These are phyloP conservation scores for Carex kokanica DNA, from an alignment of 176 grass and related monocot genomes.

Conservation along the genomic window DNA sequence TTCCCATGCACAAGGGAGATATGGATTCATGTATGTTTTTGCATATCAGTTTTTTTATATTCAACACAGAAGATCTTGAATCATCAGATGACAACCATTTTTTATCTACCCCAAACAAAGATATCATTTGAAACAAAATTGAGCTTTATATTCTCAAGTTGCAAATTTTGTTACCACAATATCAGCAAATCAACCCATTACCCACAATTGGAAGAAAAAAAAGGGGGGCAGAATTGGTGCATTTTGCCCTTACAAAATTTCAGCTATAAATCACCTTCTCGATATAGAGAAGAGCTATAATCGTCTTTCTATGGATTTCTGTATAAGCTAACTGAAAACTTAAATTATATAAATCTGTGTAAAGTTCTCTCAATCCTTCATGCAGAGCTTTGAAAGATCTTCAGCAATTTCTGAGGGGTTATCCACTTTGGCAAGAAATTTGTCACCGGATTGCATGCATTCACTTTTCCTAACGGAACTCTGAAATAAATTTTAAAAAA, in stretches of 20 bases:
- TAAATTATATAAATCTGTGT: background rate
- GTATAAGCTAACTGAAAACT: background rate
- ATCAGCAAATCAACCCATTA: background rate
- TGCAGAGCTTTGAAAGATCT: constrained; percentile 21
- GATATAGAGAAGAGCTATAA: background rate
- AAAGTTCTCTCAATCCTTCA: background rate
- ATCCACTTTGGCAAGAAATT: background rate
- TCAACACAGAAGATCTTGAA: too few relatives aligned
- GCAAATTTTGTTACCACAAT: background rate
- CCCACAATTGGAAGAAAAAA: background rate
- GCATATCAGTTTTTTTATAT: too few relatives aligned
- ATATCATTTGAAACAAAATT: background rate
- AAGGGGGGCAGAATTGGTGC: too few relatives aligned
- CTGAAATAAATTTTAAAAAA: background rate
- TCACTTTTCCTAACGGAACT: background rate
- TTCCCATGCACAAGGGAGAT: too few relatives aligned
- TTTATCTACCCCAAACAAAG: too few relatives aligned
- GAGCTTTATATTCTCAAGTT: background rate
- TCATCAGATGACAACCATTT: too few relatives aligned
- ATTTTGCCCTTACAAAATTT: background rate
- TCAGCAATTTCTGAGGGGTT: constrained; percentile 2
- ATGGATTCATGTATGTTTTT: too few relatives aligned
- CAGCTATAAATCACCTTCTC: background rate
- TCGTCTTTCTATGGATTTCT: background rate
- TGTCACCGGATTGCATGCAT: background rate